Base-by-base conservation (phyloP, 2,329 filamentous ascomycete species). In the Colletotrichum horii region DNA sequence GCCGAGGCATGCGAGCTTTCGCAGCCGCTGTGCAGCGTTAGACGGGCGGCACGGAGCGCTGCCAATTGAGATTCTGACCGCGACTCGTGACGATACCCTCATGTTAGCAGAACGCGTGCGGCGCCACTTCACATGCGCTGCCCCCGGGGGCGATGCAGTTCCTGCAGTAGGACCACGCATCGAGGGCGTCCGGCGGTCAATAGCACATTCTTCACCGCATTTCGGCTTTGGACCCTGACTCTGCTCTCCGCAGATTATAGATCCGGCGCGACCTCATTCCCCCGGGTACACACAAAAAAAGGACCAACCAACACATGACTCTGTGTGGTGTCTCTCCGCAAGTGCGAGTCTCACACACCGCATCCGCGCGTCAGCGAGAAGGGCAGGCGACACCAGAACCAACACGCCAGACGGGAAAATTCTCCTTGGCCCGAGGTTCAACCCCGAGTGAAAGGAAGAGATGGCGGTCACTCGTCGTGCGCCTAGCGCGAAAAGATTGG, bases 1-100 rank as follows among this genome's bases (percentile, higher is more conserved):
- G 24, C 64, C 73, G 64, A 75, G 73, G 73, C 70, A 73, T 60
- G 34, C 64, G 24, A 60, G 64, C 56, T 16, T 4, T 48, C 60
- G 22, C 62, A 58, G 12, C 38, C 12, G 48, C n/a, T 12, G 32
- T 32, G 38, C 38, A 43, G 38, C 38, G 19, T 3, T 4, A 6
- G 38, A 11, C 12, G 24, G 36, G 19, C 22, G 28, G 19, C 34
- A 34, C 8, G 32, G 19, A 32, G 26, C 43, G 32, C 26, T 36
- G 34, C 30, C 60, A 30, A 61, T 52, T 32, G 64, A 60, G 43
- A 48, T 34, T 30, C 34, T 34, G 24, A 28, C 19, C 38, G 43
- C 70, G 43, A 38, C 73, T 66, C 64, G 73, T 75, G 73, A 75
- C n/a, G 70, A 60, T 75, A 24, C 43, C 73, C 73, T 75, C 73